phyloP scores from a whole-genome alignment of 2,329 filamentous ascomycete species.

The Diaporthe destruens region DNA sequence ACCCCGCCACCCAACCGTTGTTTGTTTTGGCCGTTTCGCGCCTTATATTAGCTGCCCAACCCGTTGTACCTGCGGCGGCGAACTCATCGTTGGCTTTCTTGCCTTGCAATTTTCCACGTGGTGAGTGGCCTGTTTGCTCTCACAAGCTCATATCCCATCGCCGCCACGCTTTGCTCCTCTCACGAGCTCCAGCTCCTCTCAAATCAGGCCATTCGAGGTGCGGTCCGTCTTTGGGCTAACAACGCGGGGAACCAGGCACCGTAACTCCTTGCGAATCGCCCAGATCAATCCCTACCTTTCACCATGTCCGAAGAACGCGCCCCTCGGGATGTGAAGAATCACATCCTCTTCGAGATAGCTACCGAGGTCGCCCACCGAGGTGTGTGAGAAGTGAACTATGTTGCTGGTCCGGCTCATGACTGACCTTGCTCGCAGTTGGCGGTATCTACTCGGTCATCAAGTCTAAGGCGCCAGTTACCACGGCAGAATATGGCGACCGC shows the following conservation, averaged over 20 bases:
- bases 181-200: neutral
- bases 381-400: conserved; percentile 55
- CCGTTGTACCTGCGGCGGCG: neutral
- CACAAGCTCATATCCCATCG: neutral
- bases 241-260: neutral
- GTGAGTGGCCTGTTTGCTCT: neutral
- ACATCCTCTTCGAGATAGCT: conserved; percentile 95
- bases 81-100: neutral
- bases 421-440: conserved; percentile 73
- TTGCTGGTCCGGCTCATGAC: conserved; percentile 32
- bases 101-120: neutral
- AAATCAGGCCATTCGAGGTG: conserved; percentile 5
- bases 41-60: conserved; percentile 8
- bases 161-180: neutral
- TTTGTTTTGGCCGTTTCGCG: neutral
- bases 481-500: conserved; percentile 96
- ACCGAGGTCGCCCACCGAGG: conserved; percentile 98
- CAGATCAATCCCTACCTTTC: conserved; percentile 9
- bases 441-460: conserved; percentile 99
- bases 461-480: conserved; percentile 97
- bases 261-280: conserved; percentile 26
- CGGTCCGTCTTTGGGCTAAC: neutral
- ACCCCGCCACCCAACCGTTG: neutral
- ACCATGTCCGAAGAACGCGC: conserved; percentile 61
- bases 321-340: conserved; percentile 86